These are phyloP conservation scores for Trichomonascaceae sp. DNA, from an alignment of 1,139 yeast species.

Conservation along the genomic window DNA sequence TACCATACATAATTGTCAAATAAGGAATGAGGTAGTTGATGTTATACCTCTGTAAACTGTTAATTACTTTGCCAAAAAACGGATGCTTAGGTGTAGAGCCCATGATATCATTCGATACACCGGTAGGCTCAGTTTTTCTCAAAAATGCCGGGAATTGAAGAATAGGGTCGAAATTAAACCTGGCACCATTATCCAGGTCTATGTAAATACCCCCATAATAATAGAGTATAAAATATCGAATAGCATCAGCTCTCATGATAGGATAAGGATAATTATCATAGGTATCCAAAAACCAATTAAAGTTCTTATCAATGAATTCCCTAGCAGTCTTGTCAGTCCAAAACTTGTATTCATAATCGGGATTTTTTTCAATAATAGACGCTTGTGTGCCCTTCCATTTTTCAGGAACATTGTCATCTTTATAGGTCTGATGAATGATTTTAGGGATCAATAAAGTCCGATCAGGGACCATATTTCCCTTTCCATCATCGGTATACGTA, in stretches of 20 bases:
- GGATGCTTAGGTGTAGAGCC: conserved; percentile 86
- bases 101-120: conserved; percentile 90
- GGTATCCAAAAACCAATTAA: conserved; percentile 78
- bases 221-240: conserved; percentile 73
- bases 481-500: conserved; percentile 15
- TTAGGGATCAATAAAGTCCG: conserved; percentile 55
- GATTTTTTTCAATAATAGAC: conserved; percentile 69
- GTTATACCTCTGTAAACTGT: conserved; percentile 51
- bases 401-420: conserved; percentile 69
- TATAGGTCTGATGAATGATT: conserved; percentile 90
- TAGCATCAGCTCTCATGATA: conserved; percentile 89
- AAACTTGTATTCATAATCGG: conserved; percentile 72
- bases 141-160: conserved; percentile 79
- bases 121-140: conserved; percentile 83
- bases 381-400: conserved; percentile 75
- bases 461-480: conserved; percentile 16
- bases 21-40: conserved; percentile 54
- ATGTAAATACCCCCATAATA: conserved; percentile 89
- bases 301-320: conserved; percentile 68
- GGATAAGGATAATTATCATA: conserved; percentile 76
- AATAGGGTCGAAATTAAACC: conserved; percentile 68
- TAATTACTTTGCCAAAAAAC: conserved; percentile 66
- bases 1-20: conserved; percentile 85
- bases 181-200: conserved; percentile 87
- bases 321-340: conserved; percentile 90